Percentiles rank a stretch among this genome's conserved stretches.
Evolutionary conservation across 345 rosid genomes (phyloP).

Genomic region (Lagerstroemia speciosa): DNA sequence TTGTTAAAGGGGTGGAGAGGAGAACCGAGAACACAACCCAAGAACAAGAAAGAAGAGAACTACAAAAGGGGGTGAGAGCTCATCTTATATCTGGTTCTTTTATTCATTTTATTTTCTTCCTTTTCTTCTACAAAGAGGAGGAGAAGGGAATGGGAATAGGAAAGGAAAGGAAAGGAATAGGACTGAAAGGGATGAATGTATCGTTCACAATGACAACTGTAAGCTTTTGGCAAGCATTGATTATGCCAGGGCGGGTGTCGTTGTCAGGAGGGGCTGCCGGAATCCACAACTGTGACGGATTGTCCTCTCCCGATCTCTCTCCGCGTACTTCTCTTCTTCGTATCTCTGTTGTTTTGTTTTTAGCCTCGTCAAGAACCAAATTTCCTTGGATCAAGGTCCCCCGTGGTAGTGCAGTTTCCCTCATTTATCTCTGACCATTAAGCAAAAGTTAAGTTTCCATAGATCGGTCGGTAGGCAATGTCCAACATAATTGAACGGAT

Average conservation of each 20-base stretch:
- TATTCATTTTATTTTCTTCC: neutral
- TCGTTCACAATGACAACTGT: slow-evolving; percentile 6
- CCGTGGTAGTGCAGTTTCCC: too few relatives aligned
- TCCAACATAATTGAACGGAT: too few relatives aligned
- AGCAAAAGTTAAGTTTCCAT: too few relatives aligned
- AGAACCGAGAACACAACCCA: neutral
- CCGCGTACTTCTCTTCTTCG: too few relatives aligned
- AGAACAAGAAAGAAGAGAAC: neutral
- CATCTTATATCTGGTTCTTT: neutral
- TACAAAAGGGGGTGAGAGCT: neutral
- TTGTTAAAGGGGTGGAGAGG: neutral
- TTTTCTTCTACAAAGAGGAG: neutral
- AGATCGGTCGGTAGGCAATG: too few relatives aligned
- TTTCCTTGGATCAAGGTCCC: slow-evolving; percentile 71
- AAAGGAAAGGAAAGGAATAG: neutral
- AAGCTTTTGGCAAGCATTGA: slow-evolving; percentile 5
- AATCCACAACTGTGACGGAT: neutral
- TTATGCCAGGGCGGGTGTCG: neutral
- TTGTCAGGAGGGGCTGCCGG: neutral
- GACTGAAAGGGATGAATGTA: neutral
- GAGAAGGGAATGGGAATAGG: neutral
- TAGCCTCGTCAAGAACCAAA: too few relatives aligned
- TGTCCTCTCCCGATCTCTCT: neutral
- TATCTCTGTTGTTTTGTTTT: too few relatives aligned
- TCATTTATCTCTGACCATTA: too few relatives aligned